A percentile compares a stretch with the other conserved stretches of the same genome.
phyloP scores from a whole-genome alignment of 805 yeast genomes.

The Candida boidinii region DNA sequence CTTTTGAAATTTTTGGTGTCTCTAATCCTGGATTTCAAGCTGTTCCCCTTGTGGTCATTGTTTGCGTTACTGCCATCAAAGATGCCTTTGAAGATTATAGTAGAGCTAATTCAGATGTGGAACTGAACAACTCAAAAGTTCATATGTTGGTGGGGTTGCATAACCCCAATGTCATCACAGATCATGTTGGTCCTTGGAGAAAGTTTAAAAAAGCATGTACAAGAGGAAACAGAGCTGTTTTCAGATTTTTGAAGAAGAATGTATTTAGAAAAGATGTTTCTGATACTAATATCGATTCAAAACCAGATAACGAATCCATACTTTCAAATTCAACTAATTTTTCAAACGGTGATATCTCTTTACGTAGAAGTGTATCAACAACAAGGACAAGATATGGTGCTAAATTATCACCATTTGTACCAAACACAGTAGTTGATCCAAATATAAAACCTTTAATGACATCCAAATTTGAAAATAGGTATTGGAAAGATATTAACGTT shows the following conservation, averaged over 20 bases:
- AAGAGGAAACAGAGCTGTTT: conserved; percentile 13
- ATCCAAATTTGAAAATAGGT: conserved; percentile 21
- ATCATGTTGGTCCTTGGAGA: conserved; percentile 57
- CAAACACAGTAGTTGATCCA: conserved; percentile 26
- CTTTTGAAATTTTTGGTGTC: conserved; percentile 67
- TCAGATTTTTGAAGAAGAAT: conserved; percentile 2
- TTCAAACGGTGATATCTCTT: no score
- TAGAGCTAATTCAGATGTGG: conserved; percentile 54
- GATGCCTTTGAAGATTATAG: conserved; percentile 75
- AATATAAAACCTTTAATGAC: conserved; percentile 19
- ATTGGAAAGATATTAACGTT: conserved; percentile 63
- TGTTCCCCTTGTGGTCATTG: conserved; percentile 76
- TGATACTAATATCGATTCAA: no score
- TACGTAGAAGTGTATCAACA: no score
- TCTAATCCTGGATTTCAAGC: conserved; percentile 66
- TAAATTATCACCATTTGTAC: conserved; percentile 13
- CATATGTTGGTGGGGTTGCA: conserved; percentile 44
- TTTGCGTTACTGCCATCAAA: conserved; percentile 61
- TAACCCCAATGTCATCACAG: conserved; percentile 51
- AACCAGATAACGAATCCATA: no score
- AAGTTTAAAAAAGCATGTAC: conserved; percentile 50
- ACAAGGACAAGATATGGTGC: conserved; percentile 9
- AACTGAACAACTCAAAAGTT: conserved; percentile 58
- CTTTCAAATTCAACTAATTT: no score
- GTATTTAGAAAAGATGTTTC: no score